Conservation (phyloP, 257 asterid genomes). For the Ajuga chamaepitys region DNA sequence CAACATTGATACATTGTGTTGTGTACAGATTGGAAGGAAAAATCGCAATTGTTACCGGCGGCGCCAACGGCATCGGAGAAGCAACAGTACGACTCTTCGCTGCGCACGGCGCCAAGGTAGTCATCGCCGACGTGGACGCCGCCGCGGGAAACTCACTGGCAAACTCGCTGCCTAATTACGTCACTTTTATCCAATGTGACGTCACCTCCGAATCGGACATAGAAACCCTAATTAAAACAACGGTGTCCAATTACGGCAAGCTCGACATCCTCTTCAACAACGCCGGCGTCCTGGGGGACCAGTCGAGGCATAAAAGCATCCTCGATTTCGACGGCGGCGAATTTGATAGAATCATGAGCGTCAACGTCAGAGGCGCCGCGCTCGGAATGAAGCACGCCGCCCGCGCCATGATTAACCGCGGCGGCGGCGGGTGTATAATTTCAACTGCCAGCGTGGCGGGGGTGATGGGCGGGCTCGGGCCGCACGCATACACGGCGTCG, state of each 20-base stretch:
- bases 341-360: conserved; percentile 56
- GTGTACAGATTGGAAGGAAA: conserved; percentile 62
- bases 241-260: conserved; percentile 40
- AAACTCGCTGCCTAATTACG: conserved; percentile 25
- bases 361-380: conserved; percentile 64
- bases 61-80: conserved; percentile 84
- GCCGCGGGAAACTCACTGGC: conserved; percentile 40
- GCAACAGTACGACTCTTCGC: conserved; percentile 66
- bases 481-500: conserved; percentile 81
- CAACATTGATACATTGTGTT: neutral
- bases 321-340: conserved; percentile 57
- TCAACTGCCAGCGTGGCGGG: conserved; percentile 75
- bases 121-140: conserved; percentile 66
- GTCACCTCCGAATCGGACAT: conserved; percentile 59
- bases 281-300: conserved; percentile 74
- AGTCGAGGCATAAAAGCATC: conserved; percentile 60
- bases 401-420: conserved; percentile 49
- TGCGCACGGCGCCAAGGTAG: conserved; percentile 58
- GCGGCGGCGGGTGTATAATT: conserved; percentile 49
- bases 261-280: conserved; percentile 69
- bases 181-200: conserved; percentile 50
- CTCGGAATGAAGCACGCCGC: conserved; percentile 88
- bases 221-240: conserved; percentile 26
- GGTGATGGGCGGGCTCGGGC: conserved; percentile 68
- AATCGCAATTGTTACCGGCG: conserved; percentile 70